phyloP scores from a whole-genome alignment of 83 land plant species.

The Diphasiastrum complanatum region DNA sequence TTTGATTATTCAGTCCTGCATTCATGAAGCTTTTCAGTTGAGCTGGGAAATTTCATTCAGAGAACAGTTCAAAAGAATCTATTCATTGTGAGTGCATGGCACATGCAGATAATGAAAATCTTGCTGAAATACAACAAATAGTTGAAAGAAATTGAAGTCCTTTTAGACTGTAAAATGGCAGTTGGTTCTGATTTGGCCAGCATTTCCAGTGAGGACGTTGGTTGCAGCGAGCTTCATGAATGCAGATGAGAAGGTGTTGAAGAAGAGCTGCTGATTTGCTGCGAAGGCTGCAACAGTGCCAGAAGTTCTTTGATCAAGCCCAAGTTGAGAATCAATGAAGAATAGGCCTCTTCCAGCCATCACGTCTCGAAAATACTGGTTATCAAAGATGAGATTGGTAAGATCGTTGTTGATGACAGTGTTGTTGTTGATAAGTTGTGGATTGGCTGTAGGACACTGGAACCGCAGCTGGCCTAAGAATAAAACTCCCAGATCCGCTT shows the following conservation, averaged over 20 bases:
- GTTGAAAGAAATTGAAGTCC: no score
- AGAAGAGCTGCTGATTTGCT: constrained; percentile 11
- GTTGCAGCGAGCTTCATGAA: constrained; percentile 14
- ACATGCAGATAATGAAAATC: no score
- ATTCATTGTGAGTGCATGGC: no score
- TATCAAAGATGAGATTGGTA: constrained; percentile 20
- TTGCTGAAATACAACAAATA: no score
- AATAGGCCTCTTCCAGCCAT: constrained; percentile 17
- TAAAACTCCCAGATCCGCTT: neutral
- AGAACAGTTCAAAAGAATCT: no score
- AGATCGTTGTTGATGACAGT: constrained; percentile 10
- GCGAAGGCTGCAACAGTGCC: constrained; percentile 9
- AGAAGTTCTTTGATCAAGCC: constrained; percentile 10
- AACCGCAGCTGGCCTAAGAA: neutral
- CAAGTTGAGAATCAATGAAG: constrained; percentile 5
- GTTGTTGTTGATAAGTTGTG: neutral
- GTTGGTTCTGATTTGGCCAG: no score
- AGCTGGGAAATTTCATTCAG: no score
- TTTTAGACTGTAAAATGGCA: no score
- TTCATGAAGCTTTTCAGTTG: no score
- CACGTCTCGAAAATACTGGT: constrained; percentile 19
- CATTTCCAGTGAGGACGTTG: constrained; percentile 12
- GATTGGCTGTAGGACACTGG: neutral
- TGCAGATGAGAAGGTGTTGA: constrained; percentile 17
- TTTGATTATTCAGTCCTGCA: no score